Percentiles rank a stretch among this genome's conserved stretches.
Conservation (phyloP, 352 stramenopile species). For the Globisporangium canariense region DNA sequence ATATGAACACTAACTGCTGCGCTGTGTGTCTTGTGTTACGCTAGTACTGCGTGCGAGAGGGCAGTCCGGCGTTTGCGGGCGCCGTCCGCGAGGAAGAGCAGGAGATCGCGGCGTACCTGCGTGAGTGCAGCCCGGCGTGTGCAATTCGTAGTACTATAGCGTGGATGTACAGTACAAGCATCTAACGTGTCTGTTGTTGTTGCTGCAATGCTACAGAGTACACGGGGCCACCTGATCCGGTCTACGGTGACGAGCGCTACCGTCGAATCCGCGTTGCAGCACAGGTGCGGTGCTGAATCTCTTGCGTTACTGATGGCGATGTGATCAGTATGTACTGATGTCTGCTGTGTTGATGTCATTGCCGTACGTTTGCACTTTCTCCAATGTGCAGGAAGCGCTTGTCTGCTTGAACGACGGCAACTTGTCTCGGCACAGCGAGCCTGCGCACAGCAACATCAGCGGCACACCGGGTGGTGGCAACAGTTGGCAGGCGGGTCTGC, state of each 20-base stretch:
- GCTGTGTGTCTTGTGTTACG: background rate
- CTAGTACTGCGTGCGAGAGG: slow-evolving; percentile 79
- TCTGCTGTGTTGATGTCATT: background rate
- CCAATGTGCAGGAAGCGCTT: slow-evolving; percentile 48
- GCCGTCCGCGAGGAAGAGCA: slow-evolving; percentile 68
- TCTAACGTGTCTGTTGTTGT: slow-evolving; percentile 4
- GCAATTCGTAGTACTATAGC: background rate
- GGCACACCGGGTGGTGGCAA: slow-evolving; percentile 18
- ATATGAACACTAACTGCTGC: background rate
- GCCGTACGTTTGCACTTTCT: background rate
- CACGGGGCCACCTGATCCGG: slow-evolving; percentile 65
- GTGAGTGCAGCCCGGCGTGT: slow-evolving; percentile 31
- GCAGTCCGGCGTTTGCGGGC: slow-evolving; percentile 51
- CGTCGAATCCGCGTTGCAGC: slow-evolving; percentile 77
- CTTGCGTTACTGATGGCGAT: too few relatives aligned
- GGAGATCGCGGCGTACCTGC: slow-evolving; percentile 64
- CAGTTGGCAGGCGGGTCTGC: slow-evolving; percentile 20
- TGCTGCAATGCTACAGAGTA: slow-evolving; percentile 42
- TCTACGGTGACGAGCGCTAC: slow-evolving; percentile 82
- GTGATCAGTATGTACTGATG: background rate
- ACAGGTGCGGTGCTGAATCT: slow-evolving; percentile 33
- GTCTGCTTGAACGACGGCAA: slow-evolving; percentile 76
- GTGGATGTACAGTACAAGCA: too few relatives aligned
- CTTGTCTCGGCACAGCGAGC: slow-evolving; percentile 46
- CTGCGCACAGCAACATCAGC: slow-evolving; percentile 20